Conservation (phyloP, 1,284 basidiomycete species). For the Thelephora terrestris region DNA sequence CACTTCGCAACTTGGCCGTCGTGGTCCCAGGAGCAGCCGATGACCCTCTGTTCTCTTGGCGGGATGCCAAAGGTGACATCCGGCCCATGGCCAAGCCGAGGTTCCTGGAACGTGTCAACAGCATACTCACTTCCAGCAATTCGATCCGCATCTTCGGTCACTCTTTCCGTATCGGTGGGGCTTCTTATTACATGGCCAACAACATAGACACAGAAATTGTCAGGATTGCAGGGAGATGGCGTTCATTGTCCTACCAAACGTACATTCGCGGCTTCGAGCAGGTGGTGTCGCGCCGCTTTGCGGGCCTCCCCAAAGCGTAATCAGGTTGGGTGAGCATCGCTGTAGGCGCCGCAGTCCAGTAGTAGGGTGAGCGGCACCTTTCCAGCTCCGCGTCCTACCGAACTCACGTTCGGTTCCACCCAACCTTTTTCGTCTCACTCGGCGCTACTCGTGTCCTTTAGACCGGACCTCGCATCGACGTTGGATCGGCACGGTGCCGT, state of each 20-base stretch:
- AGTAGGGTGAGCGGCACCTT: no score
- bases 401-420: no score
- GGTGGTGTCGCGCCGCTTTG: slow-evolving; percentile 9
- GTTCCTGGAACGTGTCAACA: slow-evolving; percentile 21
- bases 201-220: slow-evolving; percentile 23
- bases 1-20: slow-evolving; percentile 20
- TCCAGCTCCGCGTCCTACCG: no score
- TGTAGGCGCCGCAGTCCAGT: not conserved
- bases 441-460: no score
- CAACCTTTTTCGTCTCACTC: no score
- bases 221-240: slow-evolving; percentile 19
- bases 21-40: slow-evolving; percentile 18
- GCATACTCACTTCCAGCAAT: slow-evolving; percentile 15
- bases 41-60: slow-evolving; percentile 25
- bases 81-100: slow-evolving; percentile 19
- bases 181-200: slow-evolving; percentile 23
- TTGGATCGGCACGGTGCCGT: no score
- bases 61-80: slow-evolving; percentile 12
- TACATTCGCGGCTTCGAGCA: slow-evolving; percentile 18
- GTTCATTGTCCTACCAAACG: slow-evolving; percentile 24
- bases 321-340: not conserved
- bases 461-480: no score
- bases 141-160: slow-evolving; percentile 26
- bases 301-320: not conserved
- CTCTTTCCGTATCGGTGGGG: slow-evolving; percentile 28